Evolutionary conservation across 257 asterid species (phyloP).

Genomic region (Penstemon newberryi): DNA sequence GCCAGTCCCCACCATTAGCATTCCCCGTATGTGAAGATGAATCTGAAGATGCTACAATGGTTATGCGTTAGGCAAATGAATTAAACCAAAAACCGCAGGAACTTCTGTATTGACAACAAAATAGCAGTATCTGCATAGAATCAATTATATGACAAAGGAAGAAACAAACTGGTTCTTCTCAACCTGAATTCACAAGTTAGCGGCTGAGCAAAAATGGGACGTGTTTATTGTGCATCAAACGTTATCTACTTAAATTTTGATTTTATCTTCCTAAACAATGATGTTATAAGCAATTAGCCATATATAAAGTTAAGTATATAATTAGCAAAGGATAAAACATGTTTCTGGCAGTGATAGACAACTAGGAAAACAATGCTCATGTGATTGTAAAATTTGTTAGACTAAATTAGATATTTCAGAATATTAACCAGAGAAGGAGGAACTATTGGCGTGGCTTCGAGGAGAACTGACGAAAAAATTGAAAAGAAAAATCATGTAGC

Average conservation of each 20-base stretch:
- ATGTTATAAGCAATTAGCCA: not conserved
- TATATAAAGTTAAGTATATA: not conserved
- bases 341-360: constrained; percentile 11
- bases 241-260: not conserved
- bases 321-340: not conserved
- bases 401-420: not conserved
- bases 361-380: not conserved
- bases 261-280: constrained; percentile 10
- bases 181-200: constrained; percentile 12
- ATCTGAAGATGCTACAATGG: constrained; percentile 68
- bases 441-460: no score
- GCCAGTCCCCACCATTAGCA: constrained; percentile 76
- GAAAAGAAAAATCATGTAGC: not conserved
- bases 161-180: constrained; percentile 17
- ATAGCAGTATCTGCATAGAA: constrained; percentile 1
- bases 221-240: not conserved
- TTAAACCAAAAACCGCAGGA: constrained; percentile 15
- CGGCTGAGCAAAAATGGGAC: constrained; percentile 10
- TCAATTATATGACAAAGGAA: constrained; percentile 21
- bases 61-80: constrained; percentile 28
- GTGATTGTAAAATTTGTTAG: constrained; percentile 1
- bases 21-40: constrained; percentile 76
- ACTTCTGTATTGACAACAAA: constrained; percentile 6
- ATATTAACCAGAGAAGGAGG: not conserved
- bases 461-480: not conserved